These are phyloP conservation scores for Phyllosticta ampelicida DNA, from an alignment of 2,329 filamentous ascomycete species.

Conservation along the genomic window DNA sequence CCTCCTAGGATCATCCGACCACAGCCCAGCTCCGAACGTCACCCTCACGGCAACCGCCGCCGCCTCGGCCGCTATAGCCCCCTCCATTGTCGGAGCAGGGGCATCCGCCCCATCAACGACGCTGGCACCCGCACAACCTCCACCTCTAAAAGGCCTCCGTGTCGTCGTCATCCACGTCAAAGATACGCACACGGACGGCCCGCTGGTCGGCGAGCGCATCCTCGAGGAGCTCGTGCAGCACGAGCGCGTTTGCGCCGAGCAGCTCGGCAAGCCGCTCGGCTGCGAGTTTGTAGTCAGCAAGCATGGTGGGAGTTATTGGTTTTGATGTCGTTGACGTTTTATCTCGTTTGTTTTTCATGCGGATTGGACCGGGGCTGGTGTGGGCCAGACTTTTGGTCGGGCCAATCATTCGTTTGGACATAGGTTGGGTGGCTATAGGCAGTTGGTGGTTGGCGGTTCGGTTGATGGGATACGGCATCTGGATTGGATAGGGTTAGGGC, in stretches of 20 bases:
- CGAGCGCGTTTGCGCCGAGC: constrained; percentile 37
- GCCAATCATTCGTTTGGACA: too few species aligned
- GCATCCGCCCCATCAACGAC: not conserved
- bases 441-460: too few species aligned
- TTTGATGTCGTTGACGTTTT: constrained; percentile 19
- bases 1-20: not conserved
- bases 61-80: not conserved
- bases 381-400: too few species aligned
- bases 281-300: constrained; percentile 68
- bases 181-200: constrained; percentile 66
- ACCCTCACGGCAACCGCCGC: not conserved
- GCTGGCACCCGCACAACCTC: not conserved
- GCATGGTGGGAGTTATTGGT: constrained; percentile 49
- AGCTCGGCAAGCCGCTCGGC: constrained; percentile 51
- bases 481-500: too few species aligned
- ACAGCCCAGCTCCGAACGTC: not conserved
- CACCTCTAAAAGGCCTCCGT: constrained; percentile 58
- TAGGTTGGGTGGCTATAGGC: too few species aligned
- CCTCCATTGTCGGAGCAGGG: not conserved
- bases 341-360: too few species aligned
- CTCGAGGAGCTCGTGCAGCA: constrained; percentile 56
- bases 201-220: constrained; percentile 54
- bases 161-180: constrained; percentile 93
- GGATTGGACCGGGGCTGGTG: too few species aligned
- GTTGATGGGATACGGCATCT: too few species aligned